phyloP scores from a whole-genome alignment of 352 stramenopile species.

The Pythium aristosporum region DNA sequence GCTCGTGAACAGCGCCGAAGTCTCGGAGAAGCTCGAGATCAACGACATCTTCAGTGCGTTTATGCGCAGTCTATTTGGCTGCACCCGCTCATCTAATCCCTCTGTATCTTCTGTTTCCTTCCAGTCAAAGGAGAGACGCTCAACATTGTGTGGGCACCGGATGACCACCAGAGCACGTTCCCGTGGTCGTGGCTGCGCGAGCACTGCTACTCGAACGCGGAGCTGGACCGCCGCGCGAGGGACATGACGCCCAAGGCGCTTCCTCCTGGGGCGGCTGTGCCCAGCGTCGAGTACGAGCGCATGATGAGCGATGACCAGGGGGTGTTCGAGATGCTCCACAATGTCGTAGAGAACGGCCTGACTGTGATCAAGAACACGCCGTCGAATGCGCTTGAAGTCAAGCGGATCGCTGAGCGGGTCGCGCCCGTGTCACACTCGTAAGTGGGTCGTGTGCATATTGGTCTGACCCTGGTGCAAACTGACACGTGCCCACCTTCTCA shows the following conservation, averaged over 20 bases:
- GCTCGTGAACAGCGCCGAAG: constrained; percentile 75
- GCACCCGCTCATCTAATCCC: not conserved
- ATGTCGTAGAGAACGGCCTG: constrained; percentile 69
- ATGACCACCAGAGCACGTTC: constrained; percentile 71
- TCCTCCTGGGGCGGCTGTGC: constrained; percentile 45
- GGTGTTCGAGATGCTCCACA: constrained; percentile 63
- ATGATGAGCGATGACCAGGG: constrained; percentile 74
- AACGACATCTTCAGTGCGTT: constrained; percentile 67
- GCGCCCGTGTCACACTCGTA: constrained; percentile 81
- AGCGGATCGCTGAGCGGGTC: constrained; percentile 75
- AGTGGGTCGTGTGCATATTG: not conserved
- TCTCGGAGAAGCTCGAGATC: constrained; percentile 59
- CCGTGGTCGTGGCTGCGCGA: constrained; percentile 67
- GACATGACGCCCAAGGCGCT: constrained; percentile 52
- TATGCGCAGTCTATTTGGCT: not conserved
- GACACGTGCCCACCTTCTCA: constrained; percentile 19
- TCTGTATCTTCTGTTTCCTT: not conserved
- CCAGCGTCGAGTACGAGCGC: constrained; percentile 53
- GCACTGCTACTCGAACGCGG: constrained; percentile 70
- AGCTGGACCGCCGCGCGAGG: constrained; percentile 45
- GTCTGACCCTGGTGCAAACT: not conserved
- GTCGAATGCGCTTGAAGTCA: constrained; percentile 51
- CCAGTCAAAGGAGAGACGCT: constrained; percentile 70
- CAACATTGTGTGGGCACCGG: constrained; percentile 63
- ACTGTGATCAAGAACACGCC: constrained; percentile 77